Evolutionary conservation across 2,329 filamentous ascomycete genomes (phyloP), one percentile per base, ranked within the genome.

Genomic region (Colletotrichum spinosum): DNA sequence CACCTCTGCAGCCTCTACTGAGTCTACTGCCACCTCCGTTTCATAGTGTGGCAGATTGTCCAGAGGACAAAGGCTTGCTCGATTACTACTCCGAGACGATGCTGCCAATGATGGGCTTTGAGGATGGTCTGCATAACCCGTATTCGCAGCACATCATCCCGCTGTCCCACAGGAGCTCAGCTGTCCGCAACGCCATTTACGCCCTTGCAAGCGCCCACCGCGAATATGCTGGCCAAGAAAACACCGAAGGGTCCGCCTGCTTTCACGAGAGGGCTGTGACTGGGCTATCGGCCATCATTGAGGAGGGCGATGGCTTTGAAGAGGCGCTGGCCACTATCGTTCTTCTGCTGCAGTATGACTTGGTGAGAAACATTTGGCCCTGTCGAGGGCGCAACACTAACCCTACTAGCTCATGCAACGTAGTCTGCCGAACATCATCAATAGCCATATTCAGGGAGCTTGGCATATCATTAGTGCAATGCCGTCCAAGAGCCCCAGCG

Each of bases 141-240:
- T 62, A 60, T 8, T 52, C 49, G 42, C 55, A 60, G 12, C 55
- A 67, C 33, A 57, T 68, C 13, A 35, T 59, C 4, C 52, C 67
- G 6, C 42, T 68, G 17, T 60, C 51, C 4, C 60, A 64, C 11
- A 59, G 55, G 11, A 68, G 67, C 33, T 59, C 58, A 6, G 59
- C 53, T n/a, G 67, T 67, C 10, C 55, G 67, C 25, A 59, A 34
- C 44, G 67, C 64, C 10, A 67, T 67, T 17, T 68, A 58, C 8
- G 67, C 67, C 7, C 8, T 68, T 38, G 67, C 67, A 5, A 63
- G 67, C 13, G 67, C 59, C 5, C 64, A 68, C 41, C 64, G 60
- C 15, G 58, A 58, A 34, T 67, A 67, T 9, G 15, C 44, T 2
- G 67, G 67, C 4, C 34, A 58, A 5, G 59, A 59, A 8, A 56